phyloP scores from a whole-genome alignment of 768 basidiomycete species.

The Lentinula boryana region DNA sequence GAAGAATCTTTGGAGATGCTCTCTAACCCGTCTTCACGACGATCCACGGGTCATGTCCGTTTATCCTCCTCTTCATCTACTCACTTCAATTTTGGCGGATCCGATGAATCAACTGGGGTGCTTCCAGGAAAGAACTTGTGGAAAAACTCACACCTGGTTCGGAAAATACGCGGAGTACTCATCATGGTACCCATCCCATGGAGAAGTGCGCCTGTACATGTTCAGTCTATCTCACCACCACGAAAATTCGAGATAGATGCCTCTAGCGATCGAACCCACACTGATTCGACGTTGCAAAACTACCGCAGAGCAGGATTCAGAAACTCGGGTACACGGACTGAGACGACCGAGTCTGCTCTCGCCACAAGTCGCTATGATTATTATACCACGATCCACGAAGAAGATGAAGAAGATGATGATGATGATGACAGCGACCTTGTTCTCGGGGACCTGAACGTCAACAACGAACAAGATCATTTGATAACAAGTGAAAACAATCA shows the following conservation, averaged over 20 bases:
- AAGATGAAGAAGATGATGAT: background rate
- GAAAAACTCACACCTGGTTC: constrained; percentile 2
- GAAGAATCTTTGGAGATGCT: constrained; percentile 8
- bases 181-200: background rate
- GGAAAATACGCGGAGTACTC: background rate
- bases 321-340: background rate
- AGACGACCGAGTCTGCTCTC: background rate
- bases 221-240: constrained; percentile 5
- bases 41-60: constrained; percentile 2
- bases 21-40: constrained; percentile 11
- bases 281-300: constrained; percentile 5
- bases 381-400: background rate
- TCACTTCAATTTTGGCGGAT: background rate
- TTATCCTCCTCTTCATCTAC: constrained; percentile 4
- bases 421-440: background rate
- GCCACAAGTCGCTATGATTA: background rate
- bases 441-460: background rate
- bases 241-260: constrained; percentile 15
- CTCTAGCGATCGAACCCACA: constrained; percentile 5
- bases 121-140: constrained; percentile 4
- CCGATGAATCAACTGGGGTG: background rate
- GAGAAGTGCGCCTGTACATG: constrained; percentile 13
- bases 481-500: background rate
- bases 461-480: background rate
- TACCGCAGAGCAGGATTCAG: constrained; percentile 5